phyloP scores from a whole-genome alignment of 2,329 filamentous ascomycete genomes.

The Fusarium redolens region DNA sequence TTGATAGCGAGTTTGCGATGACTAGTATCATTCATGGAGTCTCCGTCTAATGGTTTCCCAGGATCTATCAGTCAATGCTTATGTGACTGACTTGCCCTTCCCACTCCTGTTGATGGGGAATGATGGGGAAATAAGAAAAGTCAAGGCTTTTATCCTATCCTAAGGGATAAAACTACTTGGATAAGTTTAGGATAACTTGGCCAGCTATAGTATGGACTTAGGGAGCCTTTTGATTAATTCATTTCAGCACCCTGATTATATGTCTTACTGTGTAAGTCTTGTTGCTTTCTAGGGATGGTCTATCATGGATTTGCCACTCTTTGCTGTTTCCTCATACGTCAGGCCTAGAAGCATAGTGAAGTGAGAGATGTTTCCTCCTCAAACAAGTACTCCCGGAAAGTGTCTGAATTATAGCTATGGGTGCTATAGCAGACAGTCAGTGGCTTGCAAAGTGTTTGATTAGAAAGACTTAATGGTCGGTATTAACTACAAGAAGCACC shows the following conservation, averaged over 20 bases:
- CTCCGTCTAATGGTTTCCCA: neutral
- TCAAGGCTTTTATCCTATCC: neutral
- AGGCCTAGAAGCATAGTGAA: neutral
- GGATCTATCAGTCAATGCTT: too few relatives aligned
- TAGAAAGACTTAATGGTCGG: neutral
- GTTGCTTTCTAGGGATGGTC: neutral
- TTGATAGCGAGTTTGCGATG: neutral
- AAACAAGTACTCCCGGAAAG: neutral
- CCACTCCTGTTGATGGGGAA: neutral
- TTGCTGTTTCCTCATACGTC: neutral
- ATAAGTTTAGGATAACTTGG: neutral
- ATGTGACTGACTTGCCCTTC: neutral
- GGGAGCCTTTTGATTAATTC: neutral
- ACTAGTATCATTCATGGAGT: neutral
- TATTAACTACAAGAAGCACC: neutral
- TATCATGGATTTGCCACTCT: neutral
- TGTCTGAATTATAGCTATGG: conserved; percentile 7
- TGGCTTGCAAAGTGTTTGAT: conserved; percentile 3
- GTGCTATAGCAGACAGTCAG: conserved; percentile 7
- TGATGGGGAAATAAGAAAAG: neutral
- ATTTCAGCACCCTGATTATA: too few relatives aligned
- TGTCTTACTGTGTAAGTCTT: neutral
- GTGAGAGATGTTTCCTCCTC: conserved; percentile 21
- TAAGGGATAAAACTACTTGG: neutral
- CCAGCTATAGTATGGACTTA: neutral